Evolutionary conservation across 2,329 filamentous ascomycete genomes (phyloP).

Genomic region (Dothideomycetidae sp.): DNA sequence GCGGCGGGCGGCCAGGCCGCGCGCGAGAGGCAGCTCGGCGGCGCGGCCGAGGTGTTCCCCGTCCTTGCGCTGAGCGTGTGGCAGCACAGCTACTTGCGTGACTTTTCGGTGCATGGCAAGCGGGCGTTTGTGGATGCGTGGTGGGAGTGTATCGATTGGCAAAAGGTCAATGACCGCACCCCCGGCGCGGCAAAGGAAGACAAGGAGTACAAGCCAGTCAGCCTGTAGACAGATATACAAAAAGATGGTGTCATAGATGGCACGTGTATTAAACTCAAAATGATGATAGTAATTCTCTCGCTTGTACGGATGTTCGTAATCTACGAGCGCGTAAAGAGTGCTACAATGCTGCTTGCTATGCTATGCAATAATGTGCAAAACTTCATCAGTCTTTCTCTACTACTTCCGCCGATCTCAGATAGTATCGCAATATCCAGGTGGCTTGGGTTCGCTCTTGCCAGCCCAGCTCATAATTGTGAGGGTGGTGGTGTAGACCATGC

Average conservation of each 20-base stretch:
- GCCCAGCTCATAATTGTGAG: slow-evolving; percentile 84
- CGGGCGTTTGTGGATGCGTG: slow-evolving; percentile 58
- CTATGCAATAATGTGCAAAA: not conserved
- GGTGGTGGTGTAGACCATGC: slow-evolving; percentile 83
- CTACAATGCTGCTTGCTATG: not conserved
- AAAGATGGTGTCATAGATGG: not conserved
- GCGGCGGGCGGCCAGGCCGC: slow-evolving; percentile 18
- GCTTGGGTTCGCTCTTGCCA: slow-evolving; percentile 34
- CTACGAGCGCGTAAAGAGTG: no score
- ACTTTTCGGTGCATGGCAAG: slow-evolving; percentile 71
- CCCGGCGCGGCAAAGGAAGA: slow-evolving; percentile 4
- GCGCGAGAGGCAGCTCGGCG: slow-evolving; percentile 44
- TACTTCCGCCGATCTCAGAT: no score
- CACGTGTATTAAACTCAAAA: no score
- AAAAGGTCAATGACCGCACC: slow-evolving; percentile 39
- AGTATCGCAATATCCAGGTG: slow-evolving; percentile 53
- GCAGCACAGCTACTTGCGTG: slow-evolving; percentile 83
- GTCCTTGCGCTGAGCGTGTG: slow-evolving; percentile 89
- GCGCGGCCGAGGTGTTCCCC: slow-evolving; percentile 50
- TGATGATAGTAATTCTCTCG: no score
- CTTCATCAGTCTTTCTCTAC: no score
- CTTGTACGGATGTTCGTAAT: no score
- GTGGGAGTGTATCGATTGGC: slow-evolving; percentile 86
- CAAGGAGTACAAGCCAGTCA: not conserved
- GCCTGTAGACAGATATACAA: not conserved